These are phyloP conservation scores for Mallotus nudiflorus DNA, from an alignment of 345 rosid genomes.

Conservation along the genomic window DNA sequence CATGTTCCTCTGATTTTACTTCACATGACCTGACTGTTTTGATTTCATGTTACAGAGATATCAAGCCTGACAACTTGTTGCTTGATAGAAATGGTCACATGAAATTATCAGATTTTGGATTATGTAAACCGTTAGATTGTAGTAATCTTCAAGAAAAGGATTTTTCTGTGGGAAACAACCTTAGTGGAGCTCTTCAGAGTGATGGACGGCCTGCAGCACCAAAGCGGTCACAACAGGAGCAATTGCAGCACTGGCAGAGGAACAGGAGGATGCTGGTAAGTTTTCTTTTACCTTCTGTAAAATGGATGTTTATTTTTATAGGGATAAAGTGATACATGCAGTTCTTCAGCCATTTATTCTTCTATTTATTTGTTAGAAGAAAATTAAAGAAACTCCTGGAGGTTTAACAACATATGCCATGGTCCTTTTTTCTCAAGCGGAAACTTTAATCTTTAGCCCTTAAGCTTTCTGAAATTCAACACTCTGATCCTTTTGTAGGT, in stretches of 20 bases:
- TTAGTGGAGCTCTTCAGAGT: slow-evolving; percentile 46
- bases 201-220: slow-evolving; percentile 54
- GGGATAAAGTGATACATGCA: background rate
- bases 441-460: background rate
- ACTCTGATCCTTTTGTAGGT: background rate
- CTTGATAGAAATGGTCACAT: slow-evolving; percentile 61
- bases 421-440: background rate
- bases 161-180: slow-evolving; percentile 32
- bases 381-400: background rate
- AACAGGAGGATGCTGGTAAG: slow-evolving; percentile 64
- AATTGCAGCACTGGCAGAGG: slow-evolving; percentile 70
- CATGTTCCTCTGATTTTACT: background rate
- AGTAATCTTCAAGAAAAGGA: slow-evolving; percentile 52
- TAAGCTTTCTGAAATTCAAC: background rate
- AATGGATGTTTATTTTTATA: slow-evolving; percentile 6
- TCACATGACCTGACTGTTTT: slow-evolving; percentile 6
- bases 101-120: slow-evolving; percentile 71
- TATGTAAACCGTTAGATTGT: slow-evolving; percentile 66
- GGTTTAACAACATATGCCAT: background rate
- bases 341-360: background rate
- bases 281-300: slow-evolving; percentile 15
- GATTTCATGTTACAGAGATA: slow-evolving; percentile 46
- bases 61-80: slow-evolving; percentile 71
- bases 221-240: slow-evolving; percentile 66
- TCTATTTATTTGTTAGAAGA: background rate